Evolutionary conservation across 2,329 filamentous ascomycete species (phyloP).

Genomic region (Hawksworthiomyces lignivorus): DNA sequence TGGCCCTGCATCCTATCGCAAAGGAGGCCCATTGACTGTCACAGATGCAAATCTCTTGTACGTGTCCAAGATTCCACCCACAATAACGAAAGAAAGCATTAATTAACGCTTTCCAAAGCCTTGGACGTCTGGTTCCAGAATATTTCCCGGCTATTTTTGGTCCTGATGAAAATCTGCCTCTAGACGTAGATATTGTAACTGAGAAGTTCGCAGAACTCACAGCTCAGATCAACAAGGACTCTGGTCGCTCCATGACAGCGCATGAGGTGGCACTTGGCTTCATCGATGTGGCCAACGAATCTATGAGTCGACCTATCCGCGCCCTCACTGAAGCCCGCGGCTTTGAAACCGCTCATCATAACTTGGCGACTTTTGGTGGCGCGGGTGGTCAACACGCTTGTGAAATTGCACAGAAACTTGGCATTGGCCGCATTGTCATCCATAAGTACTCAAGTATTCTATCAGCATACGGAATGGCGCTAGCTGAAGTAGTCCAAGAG

Average conservation of each 20-base stretch:
- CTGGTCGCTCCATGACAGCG: constrained; percentile 60
- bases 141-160: constrained; percentile 95
- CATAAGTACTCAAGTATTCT: constrained; percentile 82
- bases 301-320: constrained; percentile 83
- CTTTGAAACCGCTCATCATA: constrained; percentile 79
- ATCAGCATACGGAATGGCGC: constrained; percentile 84
- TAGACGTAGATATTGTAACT: constrained; percentile 69
- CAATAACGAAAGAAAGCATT: neutral
- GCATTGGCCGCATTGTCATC: constrained; percentile 75
- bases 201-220: constrained; percentile 69
- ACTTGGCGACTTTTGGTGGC: constrained; percentile 86
- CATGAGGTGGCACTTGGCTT: constrained; percentile 88
- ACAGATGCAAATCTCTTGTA: constrained; percentile 76
- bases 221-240: constrained; percentile 68
- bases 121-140: constrained; percentile 75
- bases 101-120: constrained; percentile 57
- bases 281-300: constrained; percentile 80
- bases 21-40: constrained; percentile 78
- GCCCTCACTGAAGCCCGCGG: constrained; percentile 90
- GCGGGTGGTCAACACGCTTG: constrained; percentile 87
- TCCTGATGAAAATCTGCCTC: constrained; percentile 70
- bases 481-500: constrained; percentile 89
- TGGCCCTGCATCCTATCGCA: constrained; percentile 82
- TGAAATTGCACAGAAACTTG: constrained; percentile 75
- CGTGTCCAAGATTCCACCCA: neutral